A percentile compares a stretch with the other conserved stretches of the same genome.
These are phyloP conservation scores for Boletus tylopilopsis DNA, from an alignment of 768 basidiomycete genomes.

Conservation along the genomic window DNA sequence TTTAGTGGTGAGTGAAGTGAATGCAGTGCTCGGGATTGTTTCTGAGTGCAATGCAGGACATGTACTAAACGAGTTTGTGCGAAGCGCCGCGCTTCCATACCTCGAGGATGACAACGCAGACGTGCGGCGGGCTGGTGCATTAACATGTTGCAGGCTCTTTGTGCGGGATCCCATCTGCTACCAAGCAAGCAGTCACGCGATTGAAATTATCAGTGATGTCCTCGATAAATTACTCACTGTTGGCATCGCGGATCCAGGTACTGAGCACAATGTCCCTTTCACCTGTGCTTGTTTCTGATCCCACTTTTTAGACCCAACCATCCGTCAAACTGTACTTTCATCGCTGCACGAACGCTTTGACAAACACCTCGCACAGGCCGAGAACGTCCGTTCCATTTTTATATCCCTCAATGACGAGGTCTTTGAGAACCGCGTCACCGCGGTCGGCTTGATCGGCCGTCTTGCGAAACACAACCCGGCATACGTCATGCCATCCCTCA, in stretches of 20 bases:
- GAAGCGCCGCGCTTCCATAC: slow-evolving; percentile 86
- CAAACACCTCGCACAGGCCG: slow-evolving; percentile 94
- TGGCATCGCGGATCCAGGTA: slow-evolving; percentile 94
- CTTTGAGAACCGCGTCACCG: slow-evolving; percentile 90
- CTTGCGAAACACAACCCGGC: slow-evolving; percentile 95
- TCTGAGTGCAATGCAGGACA: slow-evolving; percentile 54
- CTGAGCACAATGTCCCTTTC: slow-evolving; percentile 1
- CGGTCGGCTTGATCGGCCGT: slow-evolving; percentile 87
- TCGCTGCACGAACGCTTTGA: slow-evolving; percentile 93
- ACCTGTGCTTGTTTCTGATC: slow-evolving; percentile 4
- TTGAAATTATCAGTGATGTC: slow-evolving; percentile 97
- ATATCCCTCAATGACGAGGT: slow-evolving; percentile 97
- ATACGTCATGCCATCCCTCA: slow-evolving; percentile 95
- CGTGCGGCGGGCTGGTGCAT: slow-evolving; percentile 83
- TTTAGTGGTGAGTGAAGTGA: slow-evolving; percentile 66
- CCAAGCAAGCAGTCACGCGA: slow-evolving; percentile 93
- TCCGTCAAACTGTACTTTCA: slow-evolving; percentile 81
- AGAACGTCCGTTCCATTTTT: slow-evolving; percentile 96
- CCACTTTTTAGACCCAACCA: slow-evolving; percentile 52
- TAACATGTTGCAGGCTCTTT: slow-evolving; percentile 90
- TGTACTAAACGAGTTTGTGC: slow-evolving; percentile 92
- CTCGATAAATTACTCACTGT: slow-evolving; percentile 93
- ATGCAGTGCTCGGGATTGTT: slow-evolving; percentile 3
- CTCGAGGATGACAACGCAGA: slow-evolving; percentile 89
- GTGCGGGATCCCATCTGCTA: slow-evolving; percentile 94